phyloP scores from a whole-genome alignment of 2,329 filamentous ascomycete species.

The Epicoccum nigrum region DNA sequence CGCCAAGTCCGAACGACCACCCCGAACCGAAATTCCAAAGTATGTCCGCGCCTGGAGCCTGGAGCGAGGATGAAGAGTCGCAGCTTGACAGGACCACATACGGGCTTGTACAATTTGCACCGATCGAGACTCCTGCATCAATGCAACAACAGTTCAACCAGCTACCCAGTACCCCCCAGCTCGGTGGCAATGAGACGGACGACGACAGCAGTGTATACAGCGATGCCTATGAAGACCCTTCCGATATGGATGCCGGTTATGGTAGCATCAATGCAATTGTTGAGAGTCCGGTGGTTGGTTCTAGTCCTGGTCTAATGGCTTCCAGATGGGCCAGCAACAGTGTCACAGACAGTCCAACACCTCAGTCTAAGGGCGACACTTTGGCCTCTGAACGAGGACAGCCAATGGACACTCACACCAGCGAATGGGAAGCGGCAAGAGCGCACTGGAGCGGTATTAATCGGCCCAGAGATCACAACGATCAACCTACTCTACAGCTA shows the following conservation, averaged over 20 bases:
- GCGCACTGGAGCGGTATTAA: conserved; percentile 73
- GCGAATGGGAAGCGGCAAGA: conserved; percentile 72
- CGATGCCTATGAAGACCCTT: conserved; percentile 76
- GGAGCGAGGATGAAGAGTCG: conserved; percentile 39
- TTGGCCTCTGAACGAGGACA: conserved; percentile 4
- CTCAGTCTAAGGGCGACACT: conserved; percentile 17
- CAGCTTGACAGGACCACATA: conserved; percentile 3
- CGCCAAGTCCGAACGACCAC: conserved; percentile 38
- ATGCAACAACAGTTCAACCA: conserved; percentile 9
- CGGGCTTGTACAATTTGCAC: conserved; percentile 2
- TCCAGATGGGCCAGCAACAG: conserved; percentile 34
- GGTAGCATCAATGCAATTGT: conserved; percentile 75
- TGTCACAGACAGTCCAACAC: conserved; percentile 22
- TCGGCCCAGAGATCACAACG: conserved; percentile 61
- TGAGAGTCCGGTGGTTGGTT: conserved; percentile 58
- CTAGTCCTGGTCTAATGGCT: conserved; percentile 25
- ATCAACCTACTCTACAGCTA: conserved; percentile 12
- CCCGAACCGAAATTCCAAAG: conserved; percentile 34
- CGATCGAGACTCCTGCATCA: conserved; percentile 13
- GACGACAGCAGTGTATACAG: conserved; percentile 67
- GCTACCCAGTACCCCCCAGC: conserved; percentile 4
- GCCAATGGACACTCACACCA: conserved; percentile 25
- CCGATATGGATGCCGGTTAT: conserved; percentile 71
- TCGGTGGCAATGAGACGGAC: conserved; percentile 37
- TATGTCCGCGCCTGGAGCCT: conserved; percentile 36